These are phyloP conservation scores for Boletus subcaerulescens DNA, from an alignment of 768 basidiomycete genomes.

Conservation along the genomic window DNA sequence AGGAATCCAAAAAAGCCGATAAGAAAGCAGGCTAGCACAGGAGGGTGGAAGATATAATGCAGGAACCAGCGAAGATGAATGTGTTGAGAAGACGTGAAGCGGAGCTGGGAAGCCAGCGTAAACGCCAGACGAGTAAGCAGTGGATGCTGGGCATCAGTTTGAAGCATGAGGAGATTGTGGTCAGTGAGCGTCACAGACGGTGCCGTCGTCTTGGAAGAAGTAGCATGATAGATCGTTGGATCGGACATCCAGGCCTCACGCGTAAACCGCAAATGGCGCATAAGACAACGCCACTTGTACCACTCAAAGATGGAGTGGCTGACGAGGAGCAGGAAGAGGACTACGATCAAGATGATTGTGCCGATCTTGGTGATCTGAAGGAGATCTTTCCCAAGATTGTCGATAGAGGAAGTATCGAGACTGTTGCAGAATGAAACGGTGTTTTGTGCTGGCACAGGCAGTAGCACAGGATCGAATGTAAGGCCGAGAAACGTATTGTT, in stretches of 20 bases:
- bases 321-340: slow-evolving; percentile 70
- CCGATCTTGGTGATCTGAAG: slow-evolving; percentile 78
- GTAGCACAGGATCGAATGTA: slow-evolving; percentile 62
- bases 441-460: slow-evolving; percentile 75
- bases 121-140: slow-evolving; percentile 66
- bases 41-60: slow-evolving; percentile 88
- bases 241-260: slow-evolving; percentile 78
- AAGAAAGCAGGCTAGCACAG: slow-evolving; percentile 85
- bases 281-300: slow-evolving; percentile 82
- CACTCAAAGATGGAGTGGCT: slow-evolving; percentile 79
- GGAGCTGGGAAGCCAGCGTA: slow-evolving; percentile 47
- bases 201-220: slow-evolving; percentile 19
- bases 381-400: slow-evolving; percentile 80
- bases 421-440: slow-evolving; percentile 70
- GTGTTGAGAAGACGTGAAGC: slow-evolving; percentile 58
- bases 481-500: slow-evolving; percentile 80
- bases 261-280: slow-evolving; percentile 60
- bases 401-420: slow-evolving; percentile 81
- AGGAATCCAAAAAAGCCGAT: slow-evolving; percentile 91
- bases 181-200: slow-evolving; percentile 64
- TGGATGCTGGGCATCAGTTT: slow-evolving; percentile 67
- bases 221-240: slow-evolving; percentile 52
- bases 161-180: slow-evolving; percentile 77
- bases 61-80: slow-evolving; percentile 83
- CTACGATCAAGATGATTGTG: slow-evolving; percentile 64